Conservation (phyloP, 202 grass and related monocot genomes). For the Dendrocalamus latiflorus region DNA sequence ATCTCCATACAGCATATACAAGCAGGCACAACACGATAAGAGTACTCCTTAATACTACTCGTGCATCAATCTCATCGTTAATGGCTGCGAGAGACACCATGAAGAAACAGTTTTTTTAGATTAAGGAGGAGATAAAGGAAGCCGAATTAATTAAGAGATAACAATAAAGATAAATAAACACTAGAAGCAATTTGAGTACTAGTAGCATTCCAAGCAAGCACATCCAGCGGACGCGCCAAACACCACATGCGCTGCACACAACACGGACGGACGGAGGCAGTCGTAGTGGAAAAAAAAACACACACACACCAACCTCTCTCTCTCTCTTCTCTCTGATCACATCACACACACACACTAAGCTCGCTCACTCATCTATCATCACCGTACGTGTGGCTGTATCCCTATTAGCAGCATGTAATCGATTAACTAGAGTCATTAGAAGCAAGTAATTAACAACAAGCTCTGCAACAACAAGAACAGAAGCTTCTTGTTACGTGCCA, state of each 20-base stretch:
- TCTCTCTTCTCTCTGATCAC: neutral
- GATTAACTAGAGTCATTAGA: neutral
- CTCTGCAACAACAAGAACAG: neutral
- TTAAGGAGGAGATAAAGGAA: too few relatives aligned
- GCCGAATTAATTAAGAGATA: neutral
- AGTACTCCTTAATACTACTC: too few relatives aligned
- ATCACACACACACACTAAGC: neutral
- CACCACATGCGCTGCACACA: neutral
- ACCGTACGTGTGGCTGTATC: constrained; percentile 13
- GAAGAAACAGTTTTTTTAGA: neutral
- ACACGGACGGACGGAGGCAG: constrained; percentile 19
- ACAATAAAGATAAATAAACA: neutral
- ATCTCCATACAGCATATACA: too few relatives aligned
- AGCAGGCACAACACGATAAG: too few relatives aligned
- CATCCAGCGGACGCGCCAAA: constrained; percentile 20
- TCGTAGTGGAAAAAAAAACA: constrained; percentile 27
- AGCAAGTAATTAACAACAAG: neutral
- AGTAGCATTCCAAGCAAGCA: constrained; percentile 31
- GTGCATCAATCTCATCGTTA: too few relatives aligned
- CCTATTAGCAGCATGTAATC: constrained; percentile 1
- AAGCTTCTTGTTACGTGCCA: neutral
- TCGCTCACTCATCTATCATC: neutral
- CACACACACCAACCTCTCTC: constrained; percentile 36
- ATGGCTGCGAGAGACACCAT: neutral
- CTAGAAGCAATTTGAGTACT: neutral